Conservation (phyloP, 2,329 filamentous ascomycete species). For the Eutypa lata region DNA sequence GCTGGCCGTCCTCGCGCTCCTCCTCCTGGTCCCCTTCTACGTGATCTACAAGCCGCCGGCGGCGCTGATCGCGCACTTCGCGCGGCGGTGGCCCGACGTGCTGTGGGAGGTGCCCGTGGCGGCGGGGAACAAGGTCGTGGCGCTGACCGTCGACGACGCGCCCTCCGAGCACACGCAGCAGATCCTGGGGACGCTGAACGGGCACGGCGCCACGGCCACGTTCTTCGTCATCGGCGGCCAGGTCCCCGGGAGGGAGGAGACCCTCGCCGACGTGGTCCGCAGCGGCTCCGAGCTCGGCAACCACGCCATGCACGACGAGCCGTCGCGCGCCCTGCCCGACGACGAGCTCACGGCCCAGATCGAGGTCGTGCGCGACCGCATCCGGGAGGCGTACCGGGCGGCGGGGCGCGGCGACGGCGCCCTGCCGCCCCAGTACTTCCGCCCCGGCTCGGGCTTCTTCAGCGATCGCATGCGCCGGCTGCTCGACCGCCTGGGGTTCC, state of each 20-base stretch:
- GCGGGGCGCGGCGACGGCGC: conserved; percentile 26
- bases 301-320: conserved; percentile 86
- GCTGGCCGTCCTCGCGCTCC: conserved; percentile 35
- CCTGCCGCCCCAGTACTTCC: conserved; percentile 62
- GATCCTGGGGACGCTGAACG: conserved; percentile 66
- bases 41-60: conserved; percentile 76
- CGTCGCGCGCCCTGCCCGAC: conserved; percentile 60
- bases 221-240: conserved; percentile 88
- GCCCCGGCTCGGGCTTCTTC: conserved; percentile 84
- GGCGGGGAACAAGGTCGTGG: conserved; percentile 62
- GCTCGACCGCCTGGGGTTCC: conserved; percentile 61
- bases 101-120: conserved; percentile 61
- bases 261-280: conserved; percentile 56
- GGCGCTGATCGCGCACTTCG: conserved; percentile 68
- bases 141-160: conserved; percentile 83
- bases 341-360: conserved; percentile 63
- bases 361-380: conserved; percentile 49
- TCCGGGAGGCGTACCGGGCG: conserved; percentile 30
- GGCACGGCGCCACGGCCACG: conserved; percentile 69
- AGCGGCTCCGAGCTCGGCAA: conserved; percentile 74
- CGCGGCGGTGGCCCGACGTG: conserved; percentile 71
- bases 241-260: conserved; percentile 53
- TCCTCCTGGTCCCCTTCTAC: conserved; percentile 51
- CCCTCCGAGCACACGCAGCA: conserved; percentile 69
- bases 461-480: conserved; percentile 64